Evolutionary conservation across 2,329 filamentous ascomycete species (phyloP), one percentile per base, ranked within the genome.

Genomic region (Colletotrichum plurivorum): DNA sequence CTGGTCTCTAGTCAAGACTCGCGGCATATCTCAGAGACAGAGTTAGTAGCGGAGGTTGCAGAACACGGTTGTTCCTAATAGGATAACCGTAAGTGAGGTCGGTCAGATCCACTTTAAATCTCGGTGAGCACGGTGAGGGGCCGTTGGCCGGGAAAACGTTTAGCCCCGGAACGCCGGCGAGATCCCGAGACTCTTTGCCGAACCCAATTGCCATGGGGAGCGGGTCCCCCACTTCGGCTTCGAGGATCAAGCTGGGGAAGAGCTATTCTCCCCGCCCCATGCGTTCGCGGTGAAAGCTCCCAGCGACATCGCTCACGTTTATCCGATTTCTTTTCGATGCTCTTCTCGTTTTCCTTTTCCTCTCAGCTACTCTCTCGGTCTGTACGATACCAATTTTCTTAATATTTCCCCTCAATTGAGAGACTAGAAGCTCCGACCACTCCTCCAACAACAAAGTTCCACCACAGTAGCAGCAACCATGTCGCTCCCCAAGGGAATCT

Each of bases 401-500:
- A 39, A 20, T 58, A 15, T 25, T 20, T 12, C 6, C 18, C 12
- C 20, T 53, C 52, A 62, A 58, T 70, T 54, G 51, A 56, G 31
- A 25, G 20, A 45, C 43, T n/a, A 45, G 16, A 36, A 63, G 22
- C 51, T 54, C 43, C 49, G 31, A n/a, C 15, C 52, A 10, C 58
- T 27, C 18, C 41, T 20, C n/a, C 39, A 58, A 25, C 41, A 52
- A 31, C 27, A 8, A 7, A 31, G 27, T 31, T 9, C 27, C 27
- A 31, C 27, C 8, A 9, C 27, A 31, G 9, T 7, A 8, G 9
- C 15, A 60, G 52, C 64, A 72, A 79, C 66, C 7, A 88, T 87
- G 84, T 79, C 83, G 52, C 81, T 89, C 57, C 86, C 87, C 27
- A 89, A 88, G 77, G 94, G 94, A 76, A 85, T 95, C 71, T 89